These are phyloP conservation scores for Venturia oleaginea DNA, from an alignment of 2,329 filamentous ascomycete genomes.

Conservation along the genomic window DNA sequence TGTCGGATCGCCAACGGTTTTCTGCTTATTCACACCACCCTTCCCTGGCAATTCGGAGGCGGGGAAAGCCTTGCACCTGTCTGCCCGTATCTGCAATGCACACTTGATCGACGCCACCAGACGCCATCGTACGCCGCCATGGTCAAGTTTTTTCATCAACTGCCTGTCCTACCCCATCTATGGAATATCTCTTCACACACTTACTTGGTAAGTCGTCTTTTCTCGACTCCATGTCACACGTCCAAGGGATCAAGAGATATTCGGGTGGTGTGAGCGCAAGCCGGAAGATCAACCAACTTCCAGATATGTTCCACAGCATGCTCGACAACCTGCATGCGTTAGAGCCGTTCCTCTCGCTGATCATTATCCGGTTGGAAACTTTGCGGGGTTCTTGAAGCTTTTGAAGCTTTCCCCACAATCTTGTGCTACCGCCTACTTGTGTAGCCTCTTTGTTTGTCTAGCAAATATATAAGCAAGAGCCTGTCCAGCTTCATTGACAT, in stretches of 20 bases:
- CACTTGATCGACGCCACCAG: background rate
- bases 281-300: background rate
- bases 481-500: background rate
- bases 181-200: background rate
- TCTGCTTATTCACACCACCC: background rate
- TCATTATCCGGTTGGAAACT: background rate
- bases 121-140: background rate
- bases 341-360: background rate
- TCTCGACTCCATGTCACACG: background rate
- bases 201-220: background rate
- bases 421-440: background rate
- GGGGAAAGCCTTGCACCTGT: background rate
- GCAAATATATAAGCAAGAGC: background rate
- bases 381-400: slow-evolving; percentile 3
- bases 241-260: background rate
- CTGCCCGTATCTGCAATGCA: background rate
- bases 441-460: background rate
- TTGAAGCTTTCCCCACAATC: background rate
- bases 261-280: background rate
- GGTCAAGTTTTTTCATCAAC: background rate
- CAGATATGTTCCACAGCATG: background rate
- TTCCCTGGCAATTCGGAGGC: background rate
- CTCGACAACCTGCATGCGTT: background rate
- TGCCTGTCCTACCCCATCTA: background rate
- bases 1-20: background rate